Conservation (phyloP, 768 basidiomycete genomes). For the Boletus pseudo-olivaceus region DNA sequence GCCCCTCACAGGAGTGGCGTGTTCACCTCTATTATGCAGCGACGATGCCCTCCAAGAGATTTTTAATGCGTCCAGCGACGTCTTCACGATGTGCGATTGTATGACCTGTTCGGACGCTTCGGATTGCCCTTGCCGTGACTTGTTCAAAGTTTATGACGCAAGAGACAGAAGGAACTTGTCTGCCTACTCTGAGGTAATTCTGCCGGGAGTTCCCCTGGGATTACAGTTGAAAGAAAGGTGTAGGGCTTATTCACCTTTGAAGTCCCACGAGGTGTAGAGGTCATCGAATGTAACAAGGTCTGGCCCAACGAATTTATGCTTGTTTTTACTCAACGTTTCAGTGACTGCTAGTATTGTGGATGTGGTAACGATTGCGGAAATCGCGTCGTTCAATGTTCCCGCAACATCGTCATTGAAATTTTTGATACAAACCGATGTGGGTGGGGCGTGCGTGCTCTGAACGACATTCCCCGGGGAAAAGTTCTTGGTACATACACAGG, state of each 20-base stretch:
- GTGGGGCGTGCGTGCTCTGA: constrained; percentile 60
- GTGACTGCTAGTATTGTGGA: constrained; percentile 37
- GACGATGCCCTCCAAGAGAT: constrained; percentile 12
- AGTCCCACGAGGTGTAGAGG: constrained; percentile 41
- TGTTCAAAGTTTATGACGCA: constrained; percentile 37
- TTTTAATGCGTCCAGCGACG: constrained; percentile 28
- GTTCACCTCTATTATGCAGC: constrained; percentile 13
- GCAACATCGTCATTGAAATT: constrained; percentile 57
- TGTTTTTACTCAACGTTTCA: neutral
- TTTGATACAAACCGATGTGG: constrained; percentile 60
- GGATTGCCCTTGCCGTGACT: constrained; percentile 47
- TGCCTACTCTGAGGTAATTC: constrained; percentile 43
- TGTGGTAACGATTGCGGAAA: constrained; percentile 50
- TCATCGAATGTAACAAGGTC: constrained; percentile 68
- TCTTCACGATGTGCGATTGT: constrained; percentile 47
- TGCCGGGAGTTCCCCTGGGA: neutral
- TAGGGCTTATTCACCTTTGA: constrained; percentile 52
- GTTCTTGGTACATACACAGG: constrained; percentile 69
- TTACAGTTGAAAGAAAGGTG: neutral
- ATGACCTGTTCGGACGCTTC: constrained; percentile 31
- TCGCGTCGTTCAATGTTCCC: constrained; percentile 57
- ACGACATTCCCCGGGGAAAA: constrained; percentile 45
- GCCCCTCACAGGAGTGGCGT: neutral
- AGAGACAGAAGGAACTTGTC: constrained; percentile 26
- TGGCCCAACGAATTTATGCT: constrained; percentile 1